These are phyloP conservation scores for Blastocystis sp. DNA, from an alignment of 352 stramenopile species.

Conservation along the genomic window DNA sequence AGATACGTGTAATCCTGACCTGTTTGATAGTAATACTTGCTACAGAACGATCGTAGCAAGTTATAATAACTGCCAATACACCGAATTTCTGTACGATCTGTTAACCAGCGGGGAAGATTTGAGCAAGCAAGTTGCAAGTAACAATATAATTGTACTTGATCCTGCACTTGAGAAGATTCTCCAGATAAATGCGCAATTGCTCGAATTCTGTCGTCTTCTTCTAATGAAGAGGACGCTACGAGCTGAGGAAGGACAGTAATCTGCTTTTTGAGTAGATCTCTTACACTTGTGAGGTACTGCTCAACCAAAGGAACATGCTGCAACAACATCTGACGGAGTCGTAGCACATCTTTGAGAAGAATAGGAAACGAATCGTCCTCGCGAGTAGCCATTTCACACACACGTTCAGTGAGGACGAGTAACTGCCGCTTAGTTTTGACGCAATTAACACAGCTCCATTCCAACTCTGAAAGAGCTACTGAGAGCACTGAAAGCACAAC, in stretches of 20 bases:
- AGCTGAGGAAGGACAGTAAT: neutral
- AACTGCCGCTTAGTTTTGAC: neutral
- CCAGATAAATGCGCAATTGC: neutral
- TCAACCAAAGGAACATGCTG: neutral
- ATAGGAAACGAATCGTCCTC: conserved; percentile 34
- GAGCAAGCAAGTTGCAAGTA: neutral
- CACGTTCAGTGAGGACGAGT: neutral
- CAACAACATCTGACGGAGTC: neutral
- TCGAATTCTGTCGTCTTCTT: neutral
- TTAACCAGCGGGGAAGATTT: neutral
- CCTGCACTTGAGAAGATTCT: neutral
- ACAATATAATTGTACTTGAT: neutral
- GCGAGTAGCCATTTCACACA: conserved; percentile 8
- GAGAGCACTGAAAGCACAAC: neutral
- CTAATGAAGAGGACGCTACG: neutral
- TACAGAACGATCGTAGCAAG: neutral
- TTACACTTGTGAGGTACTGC: neutral
- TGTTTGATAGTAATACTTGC: neutral
- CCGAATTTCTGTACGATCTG: neutral
- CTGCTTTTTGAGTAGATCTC: neutral
- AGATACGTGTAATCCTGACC: neutral
- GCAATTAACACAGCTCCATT: conserved; percentile 3
- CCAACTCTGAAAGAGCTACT: neutral
- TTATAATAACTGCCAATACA: neutral
- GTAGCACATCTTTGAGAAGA: neutral